phyloP scores from a whole-genome alignment of 2,329 filamentous ascomycete species.

The Penicillium italicum region DNA sequence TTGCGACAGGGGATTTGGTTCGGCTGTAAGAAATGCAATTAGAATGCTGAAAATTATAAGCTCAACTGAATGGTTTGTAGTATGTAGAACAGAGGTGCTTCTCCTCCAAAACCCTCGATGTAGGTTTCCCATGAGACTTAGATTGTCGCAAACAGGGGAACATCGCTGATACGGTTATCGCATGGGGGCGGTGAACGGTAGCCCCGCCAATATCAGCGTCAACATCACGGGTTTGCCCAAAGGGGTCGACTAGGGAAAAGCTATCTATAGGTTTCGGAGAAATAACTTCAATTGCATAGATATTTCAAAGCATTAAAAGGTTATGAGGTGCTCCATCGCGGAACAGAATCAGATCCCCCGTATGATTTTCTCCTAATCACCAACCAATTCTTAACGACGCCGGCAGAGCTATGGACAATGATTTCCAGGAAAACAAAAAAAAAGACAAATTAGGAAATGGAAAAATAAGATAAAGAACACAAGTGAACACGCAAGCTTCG shows the following conservation, averaged over 20 bases:
- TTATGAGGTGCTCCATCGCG: conserved; percentile 7
- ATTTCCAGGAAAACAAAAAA: conserved; percentile 17
- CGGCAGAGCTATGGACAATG: conserved; percentile 27
- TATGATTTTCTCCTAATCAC: conserved; percentile 20
- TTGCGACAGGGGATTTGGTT: conserved; percentile 4
- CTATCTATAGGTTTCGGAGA: not conserved
- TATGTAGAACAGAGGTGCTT: conserved; percentile 3
- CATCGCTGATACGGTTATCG: conserved; percentile 22
- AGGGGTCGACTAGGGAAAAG: not conserved
- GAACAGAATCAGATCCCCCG: conserved; percentile 7
- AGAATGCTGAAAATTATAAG: not conserved
- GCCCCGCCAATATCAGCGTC: conserved; percentile 10
- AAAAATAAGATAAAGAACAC: conserved; percentile 2
- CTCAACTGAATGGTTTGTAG: not conserved
- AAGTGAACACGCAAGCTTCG: conserved; percentile 14
- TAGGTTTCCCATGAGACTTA: conserved; percentile 10
- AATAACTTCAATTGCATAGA: not conserved
- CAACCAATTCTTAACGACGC: conserved; percentile 27
- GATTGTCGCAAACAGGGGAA: conserved; percentile 18
- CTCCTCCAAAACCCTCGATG: conserved; percentile 10
- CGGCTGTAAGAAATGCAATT: not conserved
- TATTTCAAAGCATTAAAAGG: not conserved
- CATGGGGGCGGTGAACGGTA: conserved; percentile 19
- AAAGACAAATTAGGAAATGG: conserved; percentile 10
- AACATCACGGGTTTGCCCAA: not conserved